Evolutionary conservation across 352 stramenopile species (phyloP).

Genomic region (Saprolegnia parasitica): DNA sequence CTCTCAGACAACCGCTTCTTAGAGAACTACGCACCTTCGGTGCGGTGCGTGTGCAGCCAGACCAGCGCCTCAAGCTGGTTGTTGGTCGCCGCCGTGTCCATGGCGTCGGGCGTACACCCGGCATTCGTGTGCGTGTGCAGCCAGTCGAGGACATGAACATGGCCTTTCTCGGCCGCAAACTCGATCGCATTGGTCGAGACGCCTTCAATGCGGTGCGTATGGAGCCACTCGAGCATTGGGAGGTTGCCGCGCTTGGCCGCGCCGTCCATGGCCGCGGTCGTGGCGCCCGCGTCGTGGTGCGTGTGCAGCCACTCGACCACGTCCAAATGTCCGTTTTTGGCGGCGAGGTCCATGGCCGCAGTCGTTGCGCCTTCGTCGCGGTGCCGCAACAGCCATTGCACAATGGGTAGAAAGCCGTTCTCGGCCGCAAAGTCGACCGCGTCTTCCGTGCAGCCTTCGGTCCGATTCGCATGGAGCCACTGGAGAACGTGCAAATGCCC

Average conservation of each 20-base stretch:
- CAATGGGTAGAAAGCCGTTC: constrained; percentile 58
- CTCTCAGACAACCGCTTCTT: neutral
- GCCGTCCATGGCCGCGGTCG: constrained; percentile 36
- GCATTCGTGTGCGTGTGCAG: constrained; percentile 29
- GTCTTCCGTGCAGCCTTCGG: constrained; percentile 65
- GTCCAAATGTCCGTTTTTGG: constrained; percentile 28
- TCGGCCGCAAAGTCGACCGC: constrained; percentile 74
- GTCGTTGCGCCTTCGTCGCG: constrained; percentile 19
- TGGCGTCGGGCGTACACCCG: constrained; percentile 66
- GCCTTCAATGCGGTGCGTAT: constrained; percentile 34
- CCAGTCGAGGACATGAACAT: constrained; percentile 38
- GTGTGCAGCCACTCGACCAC: constrained; percentile 36
- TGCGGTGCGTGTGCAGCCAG: constrained; percentile 30
- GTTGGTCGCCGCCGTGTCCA: constrained; percentile 70
- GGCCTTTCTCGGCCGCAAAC: constrained; percentile 34
- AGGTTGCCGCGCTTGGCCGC: constrained; percentile 35
- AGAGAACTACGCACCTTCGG: neutral
- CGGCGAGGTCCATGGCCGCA: constrained; percentile 25
- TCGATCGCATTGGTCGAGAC: constrained; percentile 37
- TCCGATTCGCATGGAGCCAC: constrained; percentile 61
- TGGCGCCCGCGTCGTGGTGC: constrained; percentile 29
- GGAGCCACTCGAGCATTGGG: constrained; percentile 36
- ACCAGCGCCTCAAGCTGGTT: constrained; percentile 56
- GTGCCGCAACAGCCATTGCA: constrained; percentile 43
- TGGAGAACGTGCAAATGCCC: constrained; percentile 65